A percentile compares a stretch with the other conserved stretches of the same genome.
Evolutionary conservation across 164 flowering plant species (phyloP).

Genomic region (Chimonanthus salicifolius): DNA sequence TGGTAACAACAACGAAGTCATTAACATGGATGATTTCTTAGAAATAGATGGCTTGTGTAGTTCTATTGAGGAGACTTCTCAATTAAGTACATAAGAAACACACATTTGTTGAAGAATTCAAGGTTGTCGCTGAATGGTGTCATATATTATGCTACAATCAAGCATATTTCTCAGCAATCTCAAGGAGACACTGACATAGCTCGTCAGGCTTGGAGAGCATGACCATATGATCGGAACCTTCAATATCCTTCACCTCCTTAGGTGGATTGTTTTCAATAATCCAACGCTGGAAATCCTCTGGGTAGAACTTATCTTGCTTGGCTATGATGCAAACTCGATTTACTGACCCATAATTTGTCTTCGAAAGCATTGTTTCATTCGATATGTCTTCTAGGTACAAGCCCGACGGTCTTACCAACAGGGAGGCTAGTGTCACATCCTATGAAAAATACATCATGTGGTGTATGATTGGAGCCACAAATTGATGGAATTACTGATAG

Average conservation of each 20-base stretch:
- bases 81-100: too few species aligned
- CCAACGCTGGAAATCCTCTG: constrained; percentile 12
- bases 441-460: background rate
- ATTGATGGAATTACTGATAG: too few species aligned
- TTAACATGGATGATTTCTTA: too few species aligned
- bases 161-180: constrained; percentile 9
- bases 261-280: constrained; percentile 18
- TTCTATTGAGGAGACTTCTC: too few species aligned
- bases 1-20: too few species aligned
- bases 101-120: too few species aligned
- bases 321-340: constrained; percentile 13
- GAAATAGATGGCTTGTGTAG: too few species aligned
- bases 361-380: background rate
- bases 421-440: constrained; percentile 15
- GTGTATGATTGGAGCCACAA: background rate
- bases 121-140: too few species aligned
- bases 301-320: constrained; percentile 8
- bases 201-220: constrained; percentile 25
- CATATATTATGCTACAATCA: background rate
- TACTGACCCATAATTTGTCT: constrained; percentile 19
- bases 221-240: constrained; percentile 24
- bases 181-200: constrained; percentile 9
- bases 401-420: constrained; percentile 8
- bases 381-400: constrained; percentile 5
- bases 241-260: constrained; percentile 11